phyloP scores from a whole-genome alignment of 1,284 basidiomycete species.

The Fomitopsis pinicola region DNA sequence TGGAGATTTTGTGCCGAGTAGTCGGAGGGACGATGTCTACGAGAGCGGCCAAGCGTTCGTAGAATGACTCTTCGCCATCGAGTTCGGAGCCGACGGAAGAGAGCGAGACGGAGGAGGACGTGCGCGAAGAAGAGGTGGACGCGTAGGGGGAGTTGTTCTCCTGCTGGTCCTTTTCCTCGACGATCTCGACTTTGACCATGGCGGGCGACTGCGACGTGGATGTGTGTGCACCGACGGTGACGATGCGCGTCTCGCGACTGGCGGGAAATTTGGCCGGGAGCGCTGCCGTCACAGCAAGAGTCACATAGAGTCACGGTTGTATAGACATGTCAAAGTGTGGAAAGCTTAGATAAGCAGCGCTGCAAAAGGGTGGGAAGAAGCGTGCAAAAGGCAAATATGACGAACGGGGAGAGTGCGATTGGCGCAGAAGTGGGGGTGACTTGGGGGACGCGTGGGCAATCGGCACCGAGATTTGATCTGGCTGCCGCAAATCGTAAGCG shows the following conservation, averaged over 20 bases:
- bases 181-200: constrained; percentile 86
- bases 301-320: background rate
- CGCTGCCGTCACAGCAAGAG: background rate
- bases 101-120: constrained; percentile 65
- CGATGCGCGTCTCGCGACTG: background rate
- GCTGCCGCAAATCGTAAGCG: constrained; percentile 8
- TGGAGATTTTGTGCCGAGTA: constrained; percentile 74
- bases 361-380: background rate
- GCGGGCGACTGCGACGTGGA: constrained; percentile 16
- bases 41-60: constrained; percentile 87
- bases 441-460: constrained; percentile 1
- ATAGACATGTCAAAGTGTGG: too few species aligned
- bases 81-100: constrained; percentile 69
- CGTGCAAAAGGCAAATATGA: background rate
- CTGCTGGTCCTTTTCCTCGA: constrained; percentile 65
- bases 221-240: constrained; percentile 7
- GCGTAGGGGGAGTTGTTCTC: constrained; percentile 59
- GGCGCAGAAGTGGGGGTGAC: background rate
- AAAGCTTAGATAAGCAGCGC: background rate
- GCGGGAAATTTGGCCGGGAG: background rate
- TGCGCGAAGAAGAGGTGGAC: constrained; percentile 60
- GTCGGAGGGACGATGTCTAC: constrained; percentile 93
- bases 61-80: constrained; percentile 76
- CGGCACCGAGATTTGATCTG: constrained; percentile 10
- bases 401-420: constrained; percentile 1